A percentile compares a stretch with the other conserved stretches of the same genome.
phyloP scores from a whole-genome alignment of 2,329 filamentous ascomycete species.

The Alternaria alternata region DNA sequence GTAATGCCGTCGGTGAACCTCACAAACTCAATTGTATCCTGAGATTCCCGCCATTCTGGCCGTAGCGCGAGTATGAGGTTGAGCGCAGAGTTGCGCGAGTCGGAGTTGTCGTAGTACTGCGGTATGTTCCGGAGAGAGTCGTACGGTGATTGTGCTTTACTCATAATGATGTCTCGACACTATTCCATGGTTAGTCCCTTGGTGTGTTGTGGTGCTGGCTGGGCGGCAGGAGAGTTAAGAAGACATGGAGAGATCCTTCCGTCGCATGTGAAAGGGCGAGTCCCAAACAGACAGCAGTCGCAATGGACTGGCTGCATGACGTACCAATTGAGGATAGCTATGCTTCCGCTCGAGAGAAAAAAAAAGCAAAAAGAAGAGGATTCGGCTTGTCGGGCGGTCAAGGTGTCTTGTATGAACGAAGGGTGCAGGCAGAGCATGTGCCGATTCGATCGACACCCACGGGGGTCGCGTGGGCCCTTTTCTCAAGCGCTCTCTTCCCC shows the following conservation, averaged over 20 bases:
- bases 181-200: slow-evolving; percentile 14
- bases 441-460: slow-evolving; percentile 7
- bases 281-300: neutral
- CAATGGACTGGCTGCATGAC: neutral
- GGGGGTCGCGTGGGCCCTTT: slow-evolving; percentile 27
- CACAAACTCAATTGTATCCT: slow-evolving; percentile 81
- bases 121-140: slow-evolving; percentile 66
- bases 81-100: slow-evolving; percentile 80
- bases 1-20: slow-evolving; percentile 98
- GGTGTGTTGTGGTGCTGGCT: neutral
- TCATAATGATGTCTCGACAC: slow-evolving; percentile 28
- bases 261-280: slow-evolving; percentile 20
- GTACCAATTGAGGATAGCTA: slow-evolving; percentile 4
- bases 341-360: neutral
- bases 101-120: slow-evolving; percentile 77
- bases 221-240: slow-evolving; percentile 1
- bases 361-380: neutral
- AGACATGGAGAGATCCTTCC: slow-evolving; percentile 2
- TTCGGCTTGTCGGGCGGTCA: neutral
- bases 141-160: slow-evolving; percentile 38
- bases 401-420: neutral
- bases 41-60: slow-evolving; percentile 80
- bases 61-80: slow-evolving; percentile 79
- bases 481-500: slow-evolving; percentile 9
- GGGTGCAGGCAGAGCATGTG: slow-evolving; percentile 7